A percentile compares a stretch with the other conserved stretches of the same genome.
Conservation (phyloP, 2,329 filamentous ascomycete species). For the Colletotrichum sp. region DNA sequence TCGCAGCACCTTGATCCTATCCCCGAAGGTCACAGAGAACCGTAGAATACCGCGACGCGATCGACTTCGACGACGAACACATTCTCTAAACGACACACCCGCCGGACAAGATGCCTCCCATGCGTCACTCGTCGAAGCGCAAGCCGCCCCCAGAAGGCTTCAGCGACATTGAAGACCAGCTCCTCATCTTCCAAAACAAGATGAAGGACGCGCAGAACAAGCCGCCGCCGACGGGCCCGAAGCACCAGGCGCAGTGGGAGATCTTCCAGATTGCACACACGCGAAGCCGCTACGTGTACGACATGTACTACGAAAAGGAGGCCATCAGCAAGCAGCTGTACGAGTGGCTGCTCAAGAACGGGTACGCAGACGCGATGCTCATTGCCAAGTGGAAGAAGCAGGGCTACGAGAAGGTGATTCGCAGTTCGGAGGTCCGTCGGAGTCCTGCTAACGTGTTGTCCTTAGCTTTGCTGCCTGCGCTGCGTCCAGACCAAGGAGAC, state of each 20-base stretch:
- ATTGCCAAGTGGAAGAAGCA: constrained; percentile 99
- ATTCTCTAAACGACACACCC: not conserved
- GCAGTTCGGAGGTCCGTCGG: not conserved
- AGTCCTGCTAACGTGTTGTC: not conserved
- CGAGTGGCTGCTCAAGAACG: constrained; percentile 96
- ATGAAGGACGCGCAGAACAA: constrained; percentile 97
- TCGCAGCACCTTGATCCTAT: not conserved
- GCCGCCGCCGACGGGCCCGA: constrained; percentile 77
- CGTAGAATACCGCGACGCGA: not conserved
- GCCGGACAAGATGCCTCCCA: constrained; percentile 68
- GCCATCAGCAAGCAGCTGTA: constrained; percentile 92
- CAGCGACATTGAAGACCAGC: constrained; percentile 85
- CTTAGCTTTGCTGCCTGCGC: constrained; percentile 85
- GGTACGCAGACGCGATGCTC: constrained; percentile 91
- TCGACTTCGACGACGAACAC: not conserved
- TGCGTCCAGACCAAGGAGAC: constrained; percentile 99
- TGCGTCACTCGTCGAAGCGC: constrained; percentile 76
- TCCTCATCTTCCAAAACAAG: constrained; percentile 86
- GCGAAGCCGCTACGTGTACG: constrained; percentile 91
- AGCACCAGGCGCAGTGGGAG: constrained; percentile 93
- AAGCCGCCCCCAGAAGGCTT: constrained; percentile 88
- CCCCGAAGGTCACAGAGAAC: not conserved
- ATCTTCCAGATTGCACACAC: constrained; percentile 98
- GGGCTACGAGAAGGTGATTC: constrained; percentile 90
- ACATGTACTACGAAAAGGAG: constrained; percentile 97